A percentile compares a stretch with the other conserved stretches of the same genome.
phyloP scores from a whole-genome alignment of 495 filamentous ascomycete species.

The Talaromyces borbonicus region DNA sequence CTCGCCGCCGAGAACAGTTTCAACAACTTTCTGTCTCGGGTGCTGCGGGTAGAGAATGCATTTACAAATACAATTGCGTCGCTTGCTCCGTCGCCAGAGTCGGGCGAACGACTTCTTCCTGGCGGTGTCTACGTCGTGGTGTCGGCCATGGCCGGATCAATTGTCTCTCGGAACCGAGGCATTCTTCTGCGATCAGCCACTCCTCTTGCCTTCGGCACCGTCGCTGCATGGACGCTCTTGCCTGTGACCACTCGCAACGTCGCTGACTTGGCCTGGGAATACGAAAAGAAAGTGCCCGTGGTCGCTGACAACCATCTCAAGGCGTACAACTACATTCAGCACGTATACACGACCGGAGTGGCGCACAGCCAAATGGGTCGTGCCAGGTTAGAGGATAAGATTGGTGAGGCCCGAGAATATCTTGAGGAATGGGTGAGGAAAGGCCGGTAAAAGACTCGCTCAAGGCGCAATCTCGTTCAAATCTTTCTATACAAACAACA shows the following conservation, averaged over 20 bases:
- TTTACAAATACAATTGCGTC: slow-evolving; percentile 74
- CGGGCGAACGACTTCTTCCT: slow-evolving; percentile 74
- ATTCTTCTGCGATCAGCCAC: slow-evolving; percentile 63
- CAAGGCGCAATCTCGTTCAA: too few species aligned
- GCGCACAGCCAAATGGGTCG: slow-evolving; percentile 61
- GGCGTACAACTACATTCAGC: slow-evolving; percentile 53
- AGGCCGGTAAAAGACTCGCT: slow-evolving; percentile 46
- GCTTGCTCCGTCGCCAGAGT: slow-evolving; percentile 72
- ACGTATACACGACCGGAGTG: slow-evolving; percentile 57
- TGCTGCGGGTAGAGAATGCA: slow-evolving; percentile 69
- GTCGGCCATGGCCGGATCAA: slow-evolving; percentile 82
- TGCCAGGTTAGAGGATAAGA: slow-evolving; percentile 67
- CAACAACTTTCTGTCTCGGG: slow-evolving; percentile 62
- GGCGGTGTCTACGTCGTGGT: slow-evolving; percentile 84
- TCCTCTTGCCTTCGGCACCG: slow-evolving; percentile 61
- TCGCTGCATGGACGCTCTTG: slow-evolving; percentile 63
- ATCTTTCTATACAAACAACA: too few species aligned
- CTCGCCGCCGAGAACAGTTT: slow-evolving; percentile 62
- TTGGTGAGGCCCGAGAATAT: slow-evolving; percentile 57
- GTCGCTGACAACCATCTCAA: slow-evolving; percentile 67
- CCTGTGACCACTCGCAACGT: slow-evolving; percentile 81
- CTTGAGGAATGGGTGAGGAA: slow-evolving; percentile 86
- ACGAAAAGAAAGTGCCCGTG: slow-evolving; percentile 75
- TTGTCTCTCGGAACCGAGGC: slow-evolving; percentile 76
- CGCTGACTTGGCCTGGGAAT: slow-evolving; percentile 71